These are phyloP conservation scores for Coniferiporia weirii DNA, from an alignment of 1,284 basidiomycete genomes.

Conservation along the genomic window DNA sequence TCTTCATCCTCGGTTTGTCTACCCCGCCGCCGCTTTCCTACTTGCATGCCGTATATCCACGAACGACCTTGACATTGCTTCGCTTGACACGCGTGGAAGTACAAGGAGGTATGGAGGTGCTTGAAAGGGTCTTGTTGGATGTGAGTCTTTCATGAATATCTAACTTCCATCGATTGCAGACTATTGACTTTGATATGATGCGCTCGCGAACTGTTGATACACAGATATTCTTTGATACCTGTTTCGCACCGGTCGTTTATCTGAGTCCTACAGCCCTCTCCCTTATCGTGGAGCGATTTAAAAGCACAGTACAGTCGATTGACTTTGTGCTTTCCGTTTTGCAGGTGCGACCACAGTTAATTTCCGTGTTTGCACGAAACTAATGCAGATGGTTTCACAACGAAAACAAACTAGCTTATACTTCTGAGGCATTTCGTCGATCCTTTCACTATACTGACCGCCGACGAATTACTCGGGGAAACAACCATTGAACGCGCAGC, in stretches of 20 bases:
- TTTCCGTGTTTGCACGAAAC: background rate
- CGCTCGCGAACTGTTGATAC: too few relatives aligned
- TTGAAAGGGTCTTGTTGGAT: constrained; percentile 48
- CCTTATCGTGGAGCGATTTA: constrained; percentile 50
- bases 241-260: constrained; percentile 55
- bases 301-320: constrained; percentile 47
- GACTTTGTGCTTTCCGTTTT: constrained; percentile 52
- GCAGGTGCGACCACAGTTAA: constrained; percentile 39
- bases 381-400: background rate
- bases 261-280: constrained; percentile 53
- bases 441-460: constrained; percentile 44
- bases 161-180: background rate
- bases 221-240: constrained; percentile 60
- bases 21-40: constrained; percentile 52
- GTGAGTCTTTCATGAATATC: constrained; percentile 28
- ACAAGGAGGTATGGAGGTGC: constrained; percentile 39
- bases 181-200: too few relatives aligned
- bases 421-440: constrained; percentile 66
- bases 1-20: constrained; percentile 54
- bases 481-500: constrained; percentile 19
- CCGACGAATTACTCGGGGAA: constrained; percentile 27
- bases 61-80: constrained; percentile 52
- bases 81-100: constrained; percentile 45
- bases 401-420: constrained; percentile 38
- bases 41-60: constrained; percentile 51